Conservation (phyloP, 164 flowering plant genomes). For the Nymphaea thermarum region DNA sequence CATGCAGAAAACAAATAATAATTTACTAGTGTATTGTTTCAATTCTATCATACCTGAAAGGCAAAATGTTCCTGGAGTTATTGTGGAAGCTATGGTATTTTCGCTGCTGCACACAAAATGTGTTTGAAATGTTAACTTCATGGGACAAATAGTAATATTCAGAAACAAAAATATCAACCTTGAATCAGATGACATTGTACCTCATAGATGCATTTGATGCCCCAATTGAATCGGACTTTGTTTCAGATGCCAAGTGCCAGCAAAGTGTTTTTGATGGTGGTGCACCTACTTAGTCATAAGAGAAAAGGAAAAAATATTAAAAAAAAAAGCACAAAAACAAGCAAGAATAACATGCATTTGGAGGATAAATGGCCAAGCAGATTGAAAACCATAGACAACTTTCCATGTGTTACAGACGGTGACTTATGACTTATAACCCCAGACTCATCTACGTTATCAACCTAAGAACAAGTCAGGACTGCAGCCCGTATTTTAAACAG, state of each 20-base stretch:
- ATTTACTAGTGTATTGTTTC: not conserved
- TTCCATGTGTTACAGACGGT: no score
- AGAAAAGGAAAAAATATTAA: not conserved
- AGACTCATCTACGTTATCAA: no score
- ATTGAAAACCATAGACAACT: no score
- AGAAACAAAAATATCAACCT: not conserved
- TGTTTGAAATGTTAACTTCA: not conserved
- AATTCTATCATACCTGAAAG: conserved; percentile 34
- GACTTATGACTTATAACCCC: no score
- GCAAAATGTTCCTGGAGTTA: conserved; percentile 33
- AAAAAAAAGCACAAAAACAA: no score
- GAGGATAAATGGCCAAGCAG: no score
- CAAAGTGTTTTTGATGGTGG: conserved; percentile 74
- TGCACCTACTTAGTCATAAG: conserved; percentile 21
- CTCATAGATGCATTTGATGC: conserved; percentile 12
- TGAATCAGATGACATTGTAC: conserved; percentile 1
- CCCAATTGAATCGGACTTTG: conserved; percentile 46
- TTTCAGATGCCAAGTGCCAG: conserved; percentile 89
- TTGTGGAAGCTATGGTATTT: conserved; percentile 24
- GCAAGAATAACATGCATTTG: no score
- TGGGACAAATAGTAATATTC: conserved; percentile 1
- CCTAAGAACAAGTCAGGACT: no score
- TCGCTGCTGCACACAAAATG: conserved; percentile 33
- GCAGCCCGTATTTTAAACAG: no score
- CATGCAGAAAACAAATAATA: no score